Evolutionary conservation across 2,329 filamentous ascomycete species (phyloP).

Genomic region (Penicillium sp.): DNA sequence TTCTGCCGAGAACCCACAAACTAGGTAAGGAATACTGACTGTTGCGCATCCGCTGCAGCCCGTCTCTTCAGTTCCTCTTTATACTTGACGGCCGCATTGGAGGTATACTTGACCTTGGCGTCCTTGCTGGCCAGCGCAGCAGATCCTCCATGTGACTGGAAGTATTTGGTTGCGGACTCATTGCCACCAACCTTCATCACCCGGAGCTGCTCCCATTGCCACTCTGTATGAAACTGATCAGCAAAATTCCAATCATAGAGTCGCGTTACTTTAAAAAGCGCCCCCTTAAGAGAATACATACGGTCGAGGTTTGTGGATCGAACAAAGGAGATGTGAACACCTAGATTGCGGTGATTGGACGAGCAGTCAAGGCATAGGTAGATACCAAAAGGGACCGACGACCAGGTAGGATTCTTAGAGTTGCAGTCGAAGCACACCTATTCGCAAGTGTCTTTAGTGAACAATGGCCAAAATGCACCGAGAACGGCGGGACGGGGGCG

Average conservation of each 20-base stretch:
- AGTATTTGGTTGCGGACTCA: conserved; percentile 96
- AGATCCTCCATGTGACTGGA: conserved; percentile 92
- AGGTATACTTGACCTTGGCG: conserved; percentile 94
- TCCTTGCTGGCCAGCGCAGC: conserved; percentile 96
- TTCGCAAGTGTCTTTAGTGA: conserved; percentile 16
- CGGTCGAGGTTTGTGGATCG: conserved; percentile 97
- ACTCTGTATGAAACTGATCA: conserved; percentile 58
- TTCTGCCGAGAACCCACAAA: not conserved
- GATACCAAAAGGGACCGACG: conserved; percentile 93
- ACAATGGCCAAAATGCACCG: conserved; percentile 15
- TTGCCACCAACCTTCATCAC: conserved; percentile 99
- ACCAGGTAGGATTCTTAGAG: conserved; percentile 98
- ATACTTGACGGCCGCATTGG: conserved; percentile 90
- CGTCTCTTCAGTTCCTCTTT: conserved; percentile 93
- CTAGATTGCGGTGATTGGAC: conserved; percentile 93
- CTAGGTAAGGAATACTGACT: conserved; percentile 58
- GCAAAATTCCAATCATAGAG: conserved; percentile 6
- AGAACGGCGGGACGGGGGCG: conserved; percentile 15
- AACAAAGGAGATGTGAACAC: conserved; percentile 98
- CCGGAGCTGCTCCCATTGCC: conserved; percentile 98
- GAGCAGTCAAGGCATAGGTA: conserved; percentile 98
- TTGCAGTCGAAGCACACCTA: conserved; percentile 98
- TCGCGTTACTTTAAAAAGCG: not conserved
- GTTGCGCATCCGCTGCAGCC: conserved; percentile 76
- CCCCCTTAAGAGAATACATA: conserved; percentile 54